Evolutionary conservation across 805 yeast genomes (phyloP), one percentile per base, ranked within the genome.

Genomic region (Ogataea paradorogensis): DNA sequence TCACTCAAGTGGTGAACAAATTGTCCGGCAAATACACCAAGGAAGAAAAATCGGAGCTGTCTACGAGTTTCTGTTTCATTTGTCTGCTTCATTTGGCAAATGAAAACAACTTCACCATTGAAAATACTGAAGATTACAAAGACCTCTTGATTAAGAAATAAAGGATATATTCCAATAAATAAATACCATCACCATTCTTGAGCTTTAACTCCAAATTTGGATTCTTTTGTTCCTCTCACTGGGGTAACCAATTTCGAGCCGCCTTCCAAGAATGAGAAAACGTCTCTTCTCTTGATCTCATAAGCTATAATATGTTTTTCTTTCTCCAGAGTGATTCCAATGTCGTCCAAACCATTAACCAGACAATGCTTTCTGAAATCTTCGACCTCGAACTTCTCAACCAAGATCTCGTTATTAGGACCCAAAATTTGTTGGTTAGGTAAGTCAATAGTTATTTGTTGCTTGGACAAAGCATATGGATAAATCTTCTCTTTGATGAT

Each of bases 341-440:
- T 93, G 62, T 93, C 99, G 63, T 93, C 99, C 47, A 93, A 80
- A 48, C 99, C 99, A 51, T 93, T 88, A 41, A 91, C 71, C 54
- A 93, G 74, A 62, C 98, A 93, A 65, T 91, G 95, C 68, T 90
- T 89, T 74, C 97, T 84, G 75, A 90, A 93, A 24, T 70, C 76
- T 64, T 90, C 98, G 46, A 93, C 78, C 4, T 87, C 96, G 53
- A 93, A 93, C 51, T 83, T 74, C 11, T 80, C 89, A 23, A 89
- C 82, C 41, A 90, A 69, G 28, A 85, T 83, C 54, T 84, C 84
- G 42, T 82, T 89, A 39, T 77, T 69, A 45, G 77, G 73, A 45
- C 76, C 80, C 36, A 65, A 60, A 55, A 93, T 89, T 59, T 78
- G 79, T 71, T 93, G 98, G 47, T 82, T 78, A 53, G 90, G 90